A percentile compares a stretch with the other conserved stretches of the same genome.
These are phyloP conservation scores for Phytopythium mirpurense DNA, from an alignment of 352 stramenopile species.

Conservation along the genomic window DNA sequence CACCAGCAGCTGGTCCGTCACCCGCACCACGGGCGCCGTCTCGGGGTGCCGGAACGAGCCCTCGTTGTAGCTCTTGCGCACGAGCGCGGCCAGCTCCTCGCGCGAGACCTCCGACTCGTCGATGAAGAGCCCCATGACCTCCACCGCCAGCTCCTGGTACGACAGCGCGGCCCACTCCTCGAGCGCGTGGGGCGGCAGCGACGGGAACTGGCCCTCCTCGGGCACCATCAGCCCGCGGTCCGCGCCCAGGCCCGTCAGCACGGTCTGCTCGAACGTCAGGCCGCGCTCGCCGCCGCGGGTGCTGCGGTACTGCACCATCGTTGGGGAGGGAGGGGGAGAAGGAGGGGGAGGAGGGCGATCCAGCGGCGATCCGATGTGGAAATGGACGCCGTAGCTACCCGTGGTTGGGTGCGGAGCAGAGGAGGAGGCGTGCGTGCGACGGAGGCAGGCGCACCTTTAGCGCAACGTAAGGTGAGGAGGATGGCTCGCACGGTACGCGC, in stretches of 20 bases:
- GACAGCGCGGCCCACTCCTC: constrained; percentile 85
- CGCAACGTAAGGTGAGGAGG: not conserved
- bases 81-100: constrained; percentile 86
- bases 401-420: no score
- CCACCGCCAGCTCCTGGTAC: constrained; percentile 92
- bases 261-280: constrained; percentile 83
- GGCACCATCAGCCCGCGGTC: constrained; percentile 84
- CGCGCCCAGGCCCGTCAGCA: constrained; percentile 80
- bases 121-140: constrained; percentile 97
- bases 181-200: constrained; percentile 60
- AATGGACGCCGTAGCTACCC: not conserved
- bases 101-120: constrained; percentile 92
- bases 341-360: not conserved
- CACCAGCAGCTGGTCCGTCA: constrained; percentile 85
- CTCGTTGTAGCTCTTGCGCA: constrained; percentile 90
- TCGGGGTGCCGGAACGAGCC: constrained; percentile 90
- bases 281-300: constrained; percentile 74
- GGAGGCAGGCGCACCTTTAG: not conserved
- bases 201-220: constrained; percentile 72
- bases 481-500: not conserved
- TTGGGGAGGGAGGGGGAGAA: not conserved
- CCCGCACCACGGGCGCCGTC: constrained; percentile 92
- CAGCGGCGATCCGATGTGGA: not conserved
- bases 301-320: constrained; percentile 83
- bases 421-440: not conserved